phyloP scores from a whole-genome alignment of 225 moss, liverwort and hornwort genomes.

The Asterella californica region DNA sequence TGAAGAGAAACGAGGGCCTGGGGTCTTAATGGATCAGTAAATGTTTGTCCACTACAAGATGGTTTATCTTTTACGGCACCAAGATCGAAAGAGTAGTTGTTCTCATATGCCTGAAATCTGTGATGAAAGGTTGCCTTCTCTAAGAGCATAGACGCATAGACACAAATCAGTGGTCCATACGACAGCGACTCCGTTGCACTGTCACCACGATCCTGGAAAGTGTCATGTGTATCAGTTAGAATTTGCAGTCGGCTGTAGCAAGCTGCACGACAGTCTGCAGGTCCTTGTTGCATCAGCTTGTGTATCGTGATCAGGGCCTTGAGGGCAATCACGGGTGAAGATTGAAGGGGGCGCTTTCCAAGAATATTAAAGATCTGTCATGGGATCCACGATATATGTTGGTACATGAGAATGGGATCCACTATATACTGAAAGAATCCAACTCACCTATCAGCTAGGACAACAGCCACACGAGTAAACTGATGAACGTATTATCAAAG shows the following conservation, averaged over 20 bases:
- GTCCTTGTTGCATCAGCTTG: slow-evolving; percentile 47
- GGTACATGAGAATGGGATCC: too few species aligned
- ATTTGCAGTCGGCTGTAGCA: slow-evolving; percentile 29
- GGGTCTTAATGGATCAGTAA: slow-evolving; percentile 9
- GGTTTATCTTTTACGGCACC: slow-evolving; percentile 6
- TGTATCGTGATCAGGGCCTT: slow-evolving; percentile 43
- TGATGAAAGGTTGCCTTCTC: slow-evolving; percentile 44
- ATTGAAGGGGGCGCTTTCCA: slow-evolving; percentile 40
- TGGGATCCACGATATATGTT: background rate
- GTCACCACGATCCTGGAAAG: slow-evolving; percentile 11
- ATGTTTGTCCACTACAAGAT: slow-evolving; percentile 8
- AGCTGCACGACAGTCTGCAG: slow-evolving; percentile 24
- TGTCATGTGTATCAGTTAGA: slow-evolving; percentile 23
- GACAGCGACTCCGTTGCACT: slow-evolving; percentile 4
- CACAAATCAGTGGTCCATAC: slow-evolving; percentile 28
- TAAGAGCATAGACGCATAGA: slow-evolving; percentile 36
- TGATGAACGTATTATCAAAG: background rate
- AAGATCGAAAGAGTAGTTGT: slow-evolving; percentile 43
- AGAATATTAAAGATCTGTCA: slow-evolving; percentile 45
- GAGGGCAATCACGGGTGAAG: slow-evolving; percentile 35
- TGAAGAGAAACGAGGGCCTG: slow-evolving; percentile 36
- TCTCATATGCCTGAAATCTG: slow-evolving; percentile 36
- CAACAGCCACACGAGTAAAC: background rate
- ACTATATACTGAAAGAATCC: background rate
- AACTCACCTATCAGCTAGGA: background rate